Evolutionary conservation across 2,329 filamentous ascomycete species (phyloP), one percentile per base, ranked within the genome.

Genomic region (Beauveria bassiana): DNA sequence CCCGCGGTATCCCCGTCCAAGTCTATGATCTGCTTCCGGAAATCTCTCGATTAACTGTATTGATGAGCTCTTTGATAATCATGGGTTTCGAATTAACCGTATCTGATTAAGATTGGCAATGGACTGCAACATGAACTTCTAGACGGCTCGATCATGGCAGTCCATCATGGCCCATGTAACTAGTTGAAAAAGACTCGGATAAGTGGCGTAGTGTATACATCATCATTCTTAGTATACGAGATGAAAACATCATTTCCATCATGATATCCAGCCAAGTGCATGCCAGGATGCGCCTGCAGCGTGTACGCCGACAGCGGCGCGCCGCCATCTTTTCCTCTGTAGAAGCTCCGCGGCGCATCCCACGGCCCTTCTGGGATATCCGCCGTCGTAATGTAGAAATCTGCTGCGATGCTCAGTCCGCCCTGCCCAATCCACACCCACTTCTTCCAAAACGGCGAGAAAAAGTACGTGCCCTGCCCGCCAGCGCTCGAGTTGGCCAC

Each of bases 391-490:
- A 68, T 65, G 45, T 54, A 65, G 40, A 68, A 68, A 28, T 68
- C 66, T 8, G 66, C 65, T 40, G 34, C 62, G 34, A 67, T 56
- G 60, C 61, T 60, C 22, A 63, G n/a, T 28, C 8, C 58, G 10
- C 31, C 61, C 61, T 68, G 66, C n/a, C 66, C 66, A 43, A 68
- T 64, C 66, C 65, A 68, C 46, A 68, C 63, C 31, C 64, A 68
- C n/a, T 60, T 64, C 58, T 64, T 56, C 59, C 62, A 64, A 26
- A 38, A 57, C n/a, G 61, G 54, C 24, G 62, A 66, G 55, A 63
- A 68, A 63, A 66, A 68, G 61, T 64, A 68, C 18, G 65, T 68
- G 22, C 66, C 66, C 51, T 68, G 66, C 2, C 66, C 66, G 12
- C 65, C 63, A n/a, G 63, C 64, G 31, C 66, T 64, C n/a, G 63